phyloP scores from a whole-genome alignment of 192 early-diverging fungal genomes.

The Glomus cerebriforme region DNA sequence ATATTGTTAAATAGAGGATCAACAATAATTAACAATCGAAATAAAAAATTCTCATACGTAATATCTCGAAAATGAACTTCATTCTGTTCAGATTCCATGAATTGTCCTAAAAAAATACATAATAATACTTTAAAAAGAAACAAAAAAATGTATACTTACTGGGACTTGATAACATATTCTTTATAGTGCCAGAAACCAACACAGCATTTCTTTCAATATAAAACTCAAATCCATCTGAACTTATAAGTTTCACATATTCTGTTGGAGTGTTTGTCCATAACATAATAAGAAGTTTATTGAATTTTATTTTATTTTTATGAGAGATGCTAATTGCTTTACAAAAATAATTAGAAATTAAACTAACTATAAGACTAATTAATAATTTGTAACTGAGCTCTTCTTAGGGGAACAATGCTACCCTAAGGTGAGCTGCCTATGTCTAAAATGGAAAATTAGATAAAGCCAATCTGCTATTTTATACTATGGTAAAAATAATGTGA shows the following conservation, averaged over 20 bases:
- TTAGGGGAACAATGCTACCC: too few relatives aligned
- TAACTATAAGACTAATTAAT: too few relatives aligned
- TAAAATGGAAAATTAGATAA: too few relatives aligned
- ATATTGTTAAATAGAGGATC: constrained; percentile 1
- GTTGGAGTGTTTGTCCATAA: neutral
- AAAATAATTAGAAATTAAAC: too few relatives aligned
- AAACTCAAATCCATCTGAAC: constrained; percentile 89
- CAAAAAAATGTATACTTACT: constrained; percentile 43
- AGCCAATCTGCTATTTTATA: too few relatives aligned
- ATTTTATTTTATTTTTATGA: too few relatives aligned
- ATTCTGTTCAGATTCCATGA: constrained; percentile 88
- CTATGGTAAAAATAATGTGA: too few relatives aligned
- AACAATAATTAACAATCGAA: neutral
- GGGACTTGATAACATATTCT: constrained; percentile 90
- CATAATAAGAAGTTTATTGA: too few relatives aligned
- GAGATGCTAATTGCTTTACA: too few relatives aligned
- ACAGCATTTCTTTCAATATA: constrained; percentile 85
- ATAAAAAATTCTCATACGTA: constrained; percentile 58
- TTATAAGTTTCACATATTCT: constrained; percentile 80
- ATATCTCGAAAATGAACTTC: constrained; percentile 89
- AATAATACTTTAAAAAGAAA: too few relatives aligned
- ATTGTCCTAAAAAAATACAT: constrained; percentile 66
- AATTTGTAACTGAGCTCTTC: too few relatives aligned
- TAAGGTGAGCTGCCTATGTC: too few relatives aligned
- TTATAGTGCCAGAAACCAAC: constrained; percentile 89